These are phyloP conservation scores for Russula brevipes DNA, from an alignment of 768 basidiomycete genomes.

Conservation along the genomic window DNA sequence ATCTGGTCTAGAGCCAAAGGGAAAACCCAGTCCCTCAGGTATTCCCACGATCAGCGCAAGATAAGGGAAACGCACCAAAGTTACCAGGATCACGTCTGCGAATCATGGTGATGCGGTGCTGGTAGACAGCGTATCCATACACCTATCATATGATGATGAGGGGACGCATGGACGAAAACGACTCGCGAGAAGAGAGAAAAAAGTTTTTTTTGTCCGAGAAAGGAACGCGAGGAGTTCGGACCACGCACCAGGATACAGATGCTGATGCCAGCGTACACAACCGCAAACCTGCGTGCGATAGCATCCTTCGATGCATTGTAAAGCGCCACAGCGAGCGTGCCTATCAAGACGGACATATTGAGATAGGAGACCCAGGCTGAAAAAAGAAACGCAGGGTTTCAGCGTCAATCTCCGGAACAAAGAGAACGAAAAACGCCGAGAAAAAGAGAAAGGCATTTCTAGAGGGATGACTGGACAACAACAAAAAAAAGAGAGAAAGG, in stretches of 20 bases:
- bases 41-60: background rate
- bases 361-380: slow-evolving; percentile 92
- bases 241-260: slow-evolving; percentile 55
- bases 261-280: slow-evolving; percentile 76
- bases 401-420: background rate
- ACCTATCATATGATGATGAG: slow-evolving; percentile 39
- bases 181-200: background rate
- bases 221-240: too few relatives aligned
- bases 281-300: slow-evolving; percentile 72
- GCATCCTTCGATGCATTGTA: slow-evolving; percentile 76
- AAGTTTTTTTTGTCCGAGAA: background rate
- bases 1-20: slow-evolving; percentile 55
- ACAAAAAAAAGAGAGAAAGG: background rate
- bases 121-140: slow-evolving; percentile 84
- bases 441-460: background rate
- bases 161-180: background rate
- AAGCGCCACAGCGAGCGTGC: slow-evolving; percentile 78
- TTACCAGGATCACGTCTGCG: slow-evolving; percentile 81
- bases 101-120: slow-evolving; percentile 87
- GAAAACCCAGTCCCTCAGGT: background rate
- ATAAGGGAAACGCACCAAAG: slow-evolving; percentile 54
- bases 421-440: background rate
- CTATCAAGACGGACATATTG: slow-evolving; percentile 77
- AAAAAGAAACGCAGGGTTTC: background rate
- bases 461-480: background rate